A percentile compares a stretch with the other conserved stretches of the same genome.
phyloP scores from a whole-genome alignment of 352 stramenopile genomes.

The Phytophthora ramorum region DNA sequence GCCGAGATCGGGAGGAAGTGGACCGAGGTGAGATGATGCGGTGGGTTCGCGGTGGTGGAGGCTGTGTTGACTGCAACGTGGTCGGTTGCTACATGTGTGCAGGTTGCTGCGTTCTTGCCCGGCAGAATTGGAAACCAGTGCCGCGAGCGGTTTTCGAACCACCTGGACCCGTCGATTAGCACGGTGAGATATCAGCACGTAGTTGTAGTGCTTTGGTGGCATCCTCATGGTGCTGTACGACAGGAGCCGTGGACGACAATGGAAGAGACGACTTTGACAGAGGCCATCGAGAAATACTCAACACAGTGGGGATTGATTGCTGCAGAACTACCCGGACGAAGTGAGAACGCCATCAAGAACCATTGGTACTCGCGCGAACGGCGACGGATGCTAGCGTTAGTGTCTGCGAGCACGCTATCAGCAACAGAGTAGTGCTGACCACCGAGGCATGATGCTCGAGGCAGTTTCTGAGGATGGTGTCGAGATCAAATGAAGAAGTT shows the following conservation, averaged over 20 bases:
- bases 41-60: neutral
- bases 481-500: neutral
- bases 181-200: conserved; percentile 33
- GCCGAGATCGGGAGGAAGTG: conserved; percentile 56
- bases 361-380: conserved; percentile 53
- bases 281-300: conserved; percentile 31
- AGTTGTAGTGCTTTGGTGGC: neutral
- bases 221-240: neutral
- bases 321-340: conserved; percentile 51
- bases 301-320: conserved; percentile 62
- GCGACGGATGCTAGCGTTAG: conserved; percentile 19
- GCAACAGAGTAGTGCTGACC: neutral
- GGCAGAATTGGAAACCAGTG: conserved; percentile 75
- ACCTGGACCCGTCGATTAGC: conserved; percentile 54
- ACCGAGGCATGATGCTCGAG: neutral
- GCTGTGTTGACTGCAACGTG: neutral
- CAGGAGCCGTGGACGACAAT: conserved; percentile 57
- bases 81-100: neutral
- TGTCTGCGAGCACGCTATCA: neutral
- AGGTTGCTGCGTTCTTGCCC: conserved; percentile 68
- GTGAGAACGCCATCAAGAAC: conserved; percentile 77
- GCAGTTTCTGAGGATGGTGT: neutral
- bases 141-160: conserved; percentile 74
- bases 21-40: conserved; percentile 51
- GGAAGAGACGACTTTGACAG: conserved; percentile 50